Evolutionary conservation across 208 protist species (phyloP), one percentile per base, ranked within the genome.

Genomic region (Trypanosomatidae sp.): DNA sequence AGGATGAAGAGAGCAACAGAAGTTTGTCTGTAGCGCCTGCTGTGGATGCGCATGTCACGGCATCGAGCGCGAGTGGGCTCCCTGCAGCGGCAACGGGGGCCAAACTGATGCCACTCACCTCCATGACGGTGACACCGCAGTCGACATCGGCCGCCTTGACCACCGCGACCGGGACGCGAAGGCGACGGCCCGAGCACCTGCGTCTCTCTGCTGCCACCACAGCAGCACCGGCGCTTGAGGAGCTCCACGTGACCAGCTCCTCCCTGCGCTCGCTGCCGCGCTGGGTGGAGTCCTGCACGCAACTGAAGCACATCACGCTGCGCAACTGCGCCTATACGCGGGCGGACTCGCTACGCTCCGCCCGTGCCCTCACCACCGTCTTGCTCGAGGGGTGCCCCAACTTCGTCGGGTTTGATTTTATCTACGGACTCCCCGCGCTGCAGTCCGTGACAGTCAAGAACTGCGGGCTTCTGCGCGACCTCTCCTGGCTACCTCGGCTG

Each of bases 241-340:
- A 80, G 53, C 70, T 80, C 58, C 15, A 62, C 47, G 65, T 80
- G 41, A 50, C n/a, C 7, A 50, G 50, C 50, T 76, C 70, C 10
- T 8, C 55, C 36, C 64, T 53, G 13, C 46, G 59, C 8, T 5
- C 15, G 12, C 25, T 80, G 19, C 76, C 76, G 3, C 9, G n/a
- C 7, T 80, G 76, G 76, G 65, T 80, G 28, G 25, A 33, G 28
- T 15, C 15, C 36, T 80, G 75, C 49, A 39, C 25, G 5, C 30
- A 46, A 4, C 62, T 80, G 43, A 46, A 36, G 28, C 52, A 50
- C 22, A 13, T 80, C 46, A 58, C 56, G 0, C 43, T 80, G 44
- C 33, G 12, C 46, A 28, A 41, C 3, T 80, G 75, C 65, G 7
- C n/a, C 50, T 80, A 71, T 41, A 22, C 13, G 2, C 53, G 30